Conservation (phyloP, 2,329 filamentous ascomycete species). For the Fusarium sp. region DNA sequence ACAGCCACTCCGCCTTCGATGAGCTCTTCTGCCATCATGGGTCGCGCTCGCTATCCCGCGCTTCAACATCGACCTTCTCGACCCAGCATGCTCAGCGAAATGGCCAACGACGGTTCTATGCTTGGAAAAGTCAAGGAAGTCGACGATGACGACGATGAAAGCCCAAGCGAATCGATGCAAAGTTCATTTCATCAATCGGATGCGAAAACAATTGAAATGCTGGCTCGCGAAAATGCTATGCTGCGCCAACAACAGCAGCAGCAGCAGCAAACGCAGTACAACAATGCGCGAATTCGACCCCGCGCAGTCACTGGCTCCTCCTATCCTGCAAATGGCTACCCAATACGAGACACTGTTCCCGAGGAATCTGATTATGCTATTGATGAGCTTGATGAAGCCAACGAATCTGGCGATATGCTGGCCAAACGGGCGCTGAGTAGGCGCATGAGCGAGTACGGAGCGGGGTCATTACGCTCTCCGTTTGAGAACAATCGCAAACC, state of each 20-base stretch:
- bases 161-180: slow-evolving; percentile 58
- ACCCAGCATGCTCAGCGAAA: slow-evolving; percentile 78
- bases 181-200: slow-evolving; percentile 65
- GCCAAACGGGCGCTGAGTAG: slow-evolving; percentile 58
- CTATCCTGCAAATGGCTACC: slow-evolving; percentile 66
- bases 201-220: slow-evolving; percentile 70
- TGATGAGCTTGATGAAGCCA: slow-evolving; percentile 73
- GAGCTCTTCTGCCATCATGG: slow-evolving; percentile 59
- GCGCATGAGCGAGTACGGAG: slow-evolving; percentile 67
- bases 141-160: slow-evolving; percentile 72
- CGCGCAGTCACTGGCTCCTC: slow-evolving; percentile 65
- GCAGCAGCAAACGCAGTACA: slow-evolving; percentile 63
- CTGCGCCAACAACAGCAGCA: slow-evolving; percentile 55
- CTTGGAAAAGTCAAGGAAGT: slow-evolving; percentile 76
- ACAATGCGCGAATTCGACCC: slow-evolving; percentile 63
- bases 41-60: slow-evolving; percentile 69
- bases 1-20: slow-evolving; percentile 50
- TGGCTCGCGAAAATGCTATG: slow-evolving; percentile 70
- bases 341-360: slow-evolving; percentile 67
- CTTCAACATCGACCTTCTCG: slow-evolving; percentile 84
- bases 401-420: slow-evolving; percentile 60
- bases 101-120: slow-evolving; percentile 70
- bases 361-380: slow-evolving; percentile 78
- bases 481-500: slow-evolving; percentile 69
- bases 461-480: slow-evolving; percentile 57